Evolutionary conservation across 2,329 filamentous ascomycete genomes (phyloP).

Genomic region (Xylaria hypoxylon): DNA sequence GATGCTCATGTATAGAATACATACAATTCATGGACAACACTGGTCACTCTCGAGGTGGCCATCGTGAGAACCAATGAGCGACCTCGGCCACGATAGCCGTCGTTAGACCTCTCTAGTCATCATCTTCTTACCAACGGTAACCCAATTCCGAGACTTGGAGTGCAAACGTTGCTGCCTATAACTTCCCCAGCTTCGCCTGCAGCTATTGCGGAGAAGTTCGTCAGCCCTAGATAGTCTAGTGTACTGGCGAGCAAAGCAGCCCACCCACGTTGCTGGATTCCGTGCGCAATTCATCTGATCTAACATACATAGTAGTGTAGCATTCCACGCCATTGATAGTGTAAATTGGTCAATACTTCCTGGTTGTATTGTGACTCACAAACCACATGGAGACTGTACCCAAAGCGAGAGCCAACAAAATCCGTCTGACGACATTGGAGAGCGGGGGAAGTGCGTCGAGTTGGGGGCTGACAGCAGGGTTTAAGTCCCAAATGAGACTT

Average conservation of each 20-base stretch:
- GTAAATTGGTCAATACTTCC: slow-evolving; percentile 5
- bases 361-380: slow-evolving; percentile 24
- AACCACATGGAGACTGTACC: neutral
- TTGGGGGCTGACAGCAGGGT: slow-evolving; percentile 34
- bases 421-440: slow-evolving; percentile 19
- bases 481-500: slow-evolving; percentile 2
- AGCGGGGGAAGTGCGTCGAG: slow-evolving; percentile 26
- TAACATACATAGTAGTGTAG: no score
- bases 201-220: slow-evolving; percentile 34
- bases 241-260: slow-evolving; percentile 11
- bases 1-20: neutral
- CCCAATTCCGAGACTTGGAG: neutral
- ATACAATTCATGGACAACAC: neutral
- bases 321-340: slow-evolving; percentile 2
- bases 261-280: slow-evolving; percentile 4
- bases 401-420: slow-evolving; percentile 4
- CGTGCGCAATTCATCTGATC: neutral
- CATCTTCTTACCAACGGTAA: slow-evolving; percentile 2
- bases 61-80: neutral
- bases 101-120: neutral
- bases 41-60: neutral
- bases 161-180: slow-evolving; percentile 26
- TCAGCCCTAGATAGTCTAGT: slow-evolving; percentile 30
- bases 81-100: neutral
- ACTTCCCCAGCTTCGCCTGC: slow-evolving; percentile 28